Conservation (phyloP, 2,329 filamentous ascomycete genomes). For the Neophaeococcomyces mojaviensis region DNA sequence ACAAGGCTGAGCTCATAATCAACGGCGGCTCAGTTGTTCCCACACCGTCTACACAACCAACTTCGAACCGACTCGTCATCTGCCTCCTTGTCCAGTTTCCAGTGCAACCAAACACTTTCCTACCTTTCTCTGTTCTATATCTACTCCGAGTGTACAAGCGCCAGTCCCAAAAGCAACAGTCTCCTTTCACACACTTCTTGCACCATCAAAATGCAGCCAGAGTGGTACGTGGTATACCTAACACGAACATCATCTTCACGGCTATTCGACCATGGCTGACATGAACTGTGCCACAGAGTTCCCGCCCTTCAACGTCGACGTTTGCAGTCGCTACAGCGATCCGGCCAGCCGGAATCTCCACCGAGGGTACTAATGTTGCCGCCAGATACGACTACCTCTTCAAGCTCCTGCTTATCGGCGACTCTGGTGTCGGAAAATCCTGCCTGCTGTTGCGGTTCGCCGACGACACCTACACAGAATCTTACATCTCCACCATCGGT, state of each 20-base stretch:
- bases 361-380: background rate
- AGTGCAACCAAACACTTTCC: too few relatives aligned
- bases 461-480: slow-evolving; percentile 98
- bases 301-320: background rate
- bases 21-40: too few relatives aligned
- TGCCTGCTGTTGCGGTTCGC: slow-evolving; percentile 96
- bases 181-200: background rate
- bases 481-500: slow-evolving; percentile 99
- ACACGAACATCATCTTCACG: background rate
- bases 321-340: background rate
- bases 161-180: background rate
- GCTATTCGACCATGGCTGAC: background rate
- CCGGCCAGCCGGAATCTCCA: background rate
- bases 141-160: background rate
- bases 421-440: slow-evolving; percentile 99
- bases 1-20: too few relatives aligned
- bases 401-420: slow-evolving; percentile 99
- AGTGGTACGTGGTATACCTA: slow-evolving; percentile 35
- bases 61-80: too few relatives aligned
- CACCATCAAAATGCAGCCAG: slow-evolving; percentile 36
- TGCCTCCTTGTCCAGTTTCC: too few relatives aligned
- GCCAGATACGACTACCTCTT: slow-evolving; percentile 99
- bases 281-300: slow-evolving; percentile 4
- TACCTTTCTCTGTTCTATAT: too few relatives aligned
- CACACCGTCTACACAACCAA: too few relatives aligned